Evolutionary conservation across 176 grass and related monocot species (phyloP).

Genomic region (Carex scoparia): DNA sequence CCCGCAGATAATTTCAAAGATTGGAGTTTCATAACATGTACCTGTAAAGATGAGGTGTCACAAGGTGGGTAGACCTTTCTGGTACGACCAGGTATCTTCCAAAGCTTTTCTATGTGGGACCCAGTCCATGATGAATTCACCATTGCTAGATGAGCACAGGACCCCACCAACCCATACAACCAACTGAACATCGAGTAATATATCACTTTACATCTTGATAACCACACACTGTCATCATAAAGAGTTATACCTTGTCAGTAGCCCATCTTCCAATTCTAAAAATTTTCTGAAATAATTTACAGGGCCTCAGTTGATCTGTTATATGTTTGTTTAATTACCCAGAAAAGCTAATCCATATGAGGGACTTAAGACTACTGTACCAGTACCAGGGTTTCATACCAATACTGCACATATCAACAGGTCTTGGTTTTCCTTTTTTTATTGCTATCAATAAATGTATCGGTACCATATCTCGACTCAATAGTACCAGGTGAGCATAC

Average conservation of each 20-base stretch:
- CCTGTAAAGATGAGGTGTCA: constrained; percentile 78
- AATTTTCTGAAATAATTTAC: not conserved
- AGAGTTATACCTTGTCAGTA: not conserved
- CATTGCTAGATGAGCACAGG: constrained; percentile 83
- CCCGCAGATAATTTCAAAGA: constrained; percentile 2
- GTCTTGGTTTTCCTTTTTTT: not conserved
- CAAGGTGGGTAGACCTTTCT: constrained; percentile 91
- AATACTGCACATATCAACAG: not conserved
- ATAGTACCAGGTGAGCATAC: not conserved
- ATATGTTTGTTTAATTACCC: not conserved
- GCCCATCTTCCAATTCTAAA: not conserved
- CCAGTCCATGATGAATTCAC: constrained; percentile 97
- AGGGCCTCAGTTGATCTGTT: not conserved
- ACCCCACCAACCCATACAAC: constrained; percentile 85
- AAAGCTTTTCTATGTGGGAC: constrained; percentile 71
- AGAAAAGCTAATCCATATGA: not conserved
- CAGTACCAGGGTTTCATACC: not conserved
- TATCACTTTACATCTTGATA: constrained; percentile 80
- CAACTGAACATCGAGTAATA: constrained; percentile 93
- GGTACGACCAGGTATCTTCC: constrained; percentile 75
- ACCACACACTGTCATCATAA: constrained; percentile 47
- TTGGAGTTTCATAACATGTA: constrained; percentile 25
- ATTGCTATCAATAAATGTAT: not conserved
- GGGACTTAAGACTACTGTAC: not conserved
- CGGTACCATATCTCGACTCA: not conserved